Base-by-base conservation (phyloP, 1,284 basidiomycete species). In the Cryptococcus amylolentus region DNA sequence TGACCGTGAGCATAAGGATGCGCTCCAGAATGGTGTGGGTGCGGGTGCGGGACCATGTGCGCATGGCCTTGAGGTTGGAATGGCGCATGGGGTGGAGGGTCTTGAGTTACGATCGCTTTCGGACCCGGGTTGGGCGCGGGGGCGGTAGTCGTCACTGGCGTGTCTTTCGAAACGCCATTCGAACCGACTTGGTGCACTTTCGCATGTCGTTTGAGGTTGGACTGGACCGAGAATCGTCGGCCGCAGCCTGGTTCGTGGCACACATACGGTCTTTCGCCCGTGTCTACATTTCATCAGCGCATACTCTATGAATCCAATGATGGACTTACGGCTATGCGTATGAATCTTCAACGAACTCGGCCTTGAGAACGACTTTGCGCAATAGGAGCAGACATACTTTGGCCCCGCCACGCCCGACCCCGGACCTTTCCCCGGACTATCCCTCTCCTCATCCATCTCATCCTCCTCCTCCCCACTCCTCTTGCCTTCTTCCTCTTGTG, bases 201-300 rank as follows among this genome's bases (percentile, higher is more conserved):
- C 27, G 72, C 69, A 52, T 76, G 74, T 23, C 74, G 63, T 55
- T 74, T 74, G 27, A 76, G 60, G 56, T 76, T 76, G n/a, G 71
- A 73, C 53, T 76, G 74, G 0, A 76, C 74, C 2, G 74, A 76
- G 60, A 76, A 76, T 12, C 69, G 51, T 10, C 74, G 62, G 14
- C 72, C 58, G 49, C 74, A 75, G 0, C 66, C 58, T 1, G 72
- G 70, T 44, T 72, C 74, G 27, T 63, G 57, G 53, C 74, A 76
- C 14, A 71, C 62, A 55, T 67, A 76, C 16, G 74, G 74, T 40
- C 74, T 60, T 56, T 76, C 74, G 3, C 74, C 74, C 1, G 74
- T 76, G 60, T 76, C 74, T 76, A 52, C 16, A 23, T 9, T 8
- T 46, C 45, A 26, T 46, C 45, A 52, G 16, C 27, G 18, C 40